Evolutionary conservation across 208 protist species (phyloP).

Genomic region (Leishmania major): DNA sequence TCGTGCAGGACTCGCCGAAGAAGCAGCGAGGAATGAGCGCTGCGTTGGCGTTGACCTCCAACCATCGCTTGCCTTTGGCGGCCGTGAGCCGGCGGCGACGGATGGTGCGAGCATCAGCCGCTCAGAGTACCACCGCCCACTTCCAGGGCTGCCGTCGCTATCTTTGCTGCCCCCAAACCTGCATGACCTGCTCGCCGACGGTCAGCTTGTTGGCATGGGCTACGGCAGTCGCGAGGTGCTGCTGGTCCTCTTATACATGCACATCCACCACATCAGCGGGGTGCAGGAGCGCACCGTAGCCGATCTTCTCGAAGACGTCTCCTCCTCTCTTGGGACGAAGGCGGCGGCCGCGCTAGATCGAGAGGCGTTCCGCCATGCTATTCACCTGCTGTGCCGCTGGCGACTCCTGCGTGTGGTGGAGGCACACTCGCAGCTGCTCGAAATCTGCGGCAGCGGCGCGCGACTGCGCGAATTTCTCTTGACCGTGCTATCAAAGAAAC

Average conservation of each 20-base stretch:
- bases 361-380: constrained; percentile 50
- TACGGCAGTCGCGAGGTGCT: constrained; percentile 63
- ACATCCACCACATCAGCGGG: constrained; percentile 51
- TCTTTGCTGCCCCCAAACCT: constrained; percentile 38
- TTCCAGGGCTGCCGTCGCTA: constrained; percentile 11
- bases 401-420: constrained; percentile 41
- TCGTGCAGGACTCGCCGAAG: background rate
- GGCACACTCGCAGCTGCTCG: constrained; percentile 33
- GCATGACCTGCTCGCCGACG: constrained; percentile 57
- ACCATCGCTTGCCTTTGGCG: background rate
- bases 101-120: background rate
- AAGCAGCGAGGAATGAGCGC: background rate
- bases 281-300: constrained; percentile 51
- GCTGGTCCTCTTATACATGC: constrained; percentile 64
- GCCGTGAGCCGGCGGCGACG: background rate
- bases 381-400: constrained; percentile 62
- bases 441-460: constrained; percentile 46
- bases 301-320: constrained; percentile 76
- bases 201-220: constrained; percentile 54
- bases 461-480: constrained; percentile 60
- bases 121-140: background rate
- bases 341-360: constrained; percentile 68
- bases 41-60: background rate
- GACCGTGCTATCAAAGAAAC: constrained; percentile 34
- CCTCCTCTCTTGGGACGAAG: constrained; percentile 66